phyloP scores from a whole-genome alignment of 2,329 filamentous ascomycete species.

The Elsinoe fawcettii region DNA sequence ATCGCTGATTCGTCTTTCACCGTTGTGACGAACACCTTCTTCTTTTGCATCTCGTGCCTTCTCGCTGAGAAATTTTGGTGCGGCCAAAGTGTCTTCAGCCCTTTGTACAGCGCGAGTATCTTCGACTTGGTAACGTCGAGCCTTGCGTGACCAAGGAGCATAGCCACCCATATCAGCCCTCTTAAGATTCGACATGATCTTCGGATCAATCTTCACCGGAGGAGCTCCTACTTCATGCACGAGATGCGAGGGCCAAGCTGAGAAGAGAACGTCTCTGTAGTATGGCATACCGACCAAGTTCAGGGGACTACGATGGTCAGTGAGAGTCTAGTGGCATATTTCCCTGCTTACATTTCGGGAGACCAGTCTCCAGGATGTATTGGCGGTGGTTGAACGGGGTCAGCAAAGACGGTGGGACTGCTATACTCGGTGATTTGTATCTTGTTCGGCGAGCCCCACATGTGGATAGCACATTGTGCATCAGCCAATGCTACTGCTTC shows the following conservation, averaged over 20 bases:
- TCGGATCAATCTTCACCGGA: slow-evolving; percentile 64
- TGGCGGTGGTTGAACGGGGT: slow-evolving; percentile 53
- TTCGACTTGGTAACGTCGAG: slow-evolving; percentile 69
- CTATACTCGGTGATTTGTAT: slow-evolving; percentile 79
- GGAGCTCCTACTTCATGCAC: slow-evolving; percentile 80
- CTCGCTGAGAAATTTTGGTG: slow-evolving; percentile 91
- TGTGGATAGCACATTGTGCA: slow-evolving; percentile 66
- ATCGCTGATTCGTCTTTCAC: slow-evolving; percentile 44
- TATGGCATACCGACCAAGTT: slow-evolving; percentile 86
- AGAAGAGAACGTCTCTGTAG: slow-evolving; percentile 80
- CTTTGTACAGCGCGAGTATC: slow-evolving; percentile 44
- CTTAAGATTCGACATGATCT: slow-evolving; percentile 56
- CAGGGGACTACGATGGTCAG: slow-evolving; percentile 52
- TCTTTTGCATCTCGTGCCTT: slow-evolving; percentile 63
- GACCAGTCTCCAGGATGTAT: slow-evolving; percentile 37
- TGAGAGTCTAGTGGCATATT: background rate
- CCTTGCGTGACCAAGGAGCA: slow-evolving; percentile 65
- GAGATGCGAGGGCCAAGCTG: slow-evolving; percentile 79
- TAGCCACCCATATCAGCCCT: slow-evolving; percentile 43
- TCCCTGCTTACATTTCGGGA: slow-evolving; percentile 54
- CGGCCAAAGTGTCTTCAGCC: slow-evolving; percentile 55
- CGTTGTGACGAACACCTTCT: slow-evolving; percentile 39
- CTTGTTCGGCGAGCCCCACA: slow-evolving; percentile 83
- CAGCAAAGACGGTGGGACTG: slow-evolving; percentile 69
- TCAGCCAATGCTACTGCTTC: slow-evolving; percentile 78